Base-by-base conservation (phyloP, 306 rosid genomes). In the Pterocarpus macrocarpus region DNA sequence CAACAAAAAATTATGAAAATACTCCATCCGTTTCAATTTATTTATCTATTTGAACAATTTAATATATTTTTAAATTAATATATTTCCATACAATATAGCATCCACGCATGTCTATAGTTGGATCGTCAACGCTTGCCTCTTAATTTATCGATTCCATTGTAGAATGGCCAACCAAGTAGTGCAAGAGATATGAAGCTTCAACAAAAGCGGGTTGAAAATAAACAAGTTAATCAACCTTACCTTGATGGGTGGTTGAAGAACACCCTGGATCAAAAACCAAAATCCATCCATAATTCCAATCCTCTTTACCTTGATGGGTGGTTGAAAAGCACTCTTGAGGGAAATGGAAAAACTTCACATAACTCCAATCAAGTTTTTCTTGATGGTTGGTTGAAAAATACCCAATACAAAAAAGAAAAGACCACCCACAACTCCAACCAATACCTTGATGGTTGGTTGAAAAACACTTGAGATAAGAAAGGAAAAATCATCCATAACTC, bases 361-460 rank as follows among this genome's bases (percentile, higher is more conserved):
- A n/a, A 15, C 2, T 14, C 56, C 16, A n/a, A n/a, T 15, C 59
- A 1, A 15, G 63, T 22, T 56, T 22, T 0, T 22, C 65, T 55
- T 36, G 77, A 73, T 2, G 62, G 64, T 2, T 53, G 28, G 39
- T 65, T 65, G n/a, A 73, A 5, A 35, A 47, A 64, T 14, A 59
- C 11, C 4, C 1, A 2, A 43, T 11, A 8, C 53, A 3, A 0
- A 3, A 9, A 10, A 47, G 53, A 47, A 2, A 47, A 47, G 1
- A 4, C 15, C 53, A 47, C 12, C 47, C 11, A 39, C 75, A 32
- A 49, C 8, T 33, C 2, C n/a, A n/a, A n/a, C n/a, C n/a, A n/a
- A n/a, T n/a, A 75, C 64, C 72, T 28, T 45, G 63, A 67, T 55
- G 59, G 59, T 1, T 55, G 28, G 59, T n/a, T 55, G 59, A 55